Base-by-base conservation (phyloP, 345 rosid genomes). In the Eucalyptus cloeziana region DNA sequence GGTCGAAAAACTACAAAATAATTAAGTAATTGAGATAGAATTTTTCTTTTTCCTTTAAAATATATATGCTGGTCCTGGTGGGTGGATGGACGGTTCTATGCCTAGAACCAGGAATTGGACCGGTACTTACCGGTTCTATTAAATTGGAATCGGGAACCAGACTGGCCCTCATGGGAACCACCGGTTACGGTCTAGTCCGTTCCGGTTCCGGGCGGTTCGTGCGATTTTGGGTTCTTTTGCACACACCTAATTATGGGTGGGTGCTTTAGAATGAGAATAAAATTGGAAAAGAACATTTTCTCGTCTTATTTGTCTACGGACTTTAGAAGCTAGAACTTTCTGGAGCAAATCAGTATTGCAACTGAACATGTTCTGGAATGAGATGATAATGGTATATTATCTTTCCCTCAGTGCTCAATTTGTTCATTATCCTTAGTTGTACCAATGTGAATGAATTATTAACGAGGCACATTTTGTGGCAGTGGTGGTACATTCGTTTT, bases 401-500 rank as follows among this genome's bases (percentile, higher is more conserved):
- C 27, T 76, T 76, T 76, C 47, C 83, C 47, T 37, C 7, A 24
- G 83, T 76, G 83, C 45, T 76, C 27, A 76, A 37, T 76, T 44
- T 19, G 47, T 37, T 76, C 43, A 69, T 19, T 37, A 37, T 76
- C 14, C 47, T 76, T 7, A 10, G 81, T 37, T 71, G 81, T 37
- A 33, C 81, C 7, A 10, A 12, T 19, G 15, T 37, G 43, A 37
- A 76, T 10, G 45, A 19, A 37, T 37, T 76, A 76, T 21, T 76
- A 37, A 76, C 4, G 45, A 37, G 83, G 87, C 31, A 52, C 44
- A 31, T 54, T 43, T 49, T 52, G 43, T 31, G 44, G 60, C 90
- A 97, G 99, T 54, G 95, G 96, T 88, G 99, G 99, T 51, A 94
- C 94, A 30, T 98, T 98, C 90, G 88, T 93, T 87, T 98, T 98